A percentile compares a stretch with the other conserved stretches of the same genome.
phyloP scores from a whole-genome alignment of 306 rosid genomes.

The Arachis stenosperma region DNA sequence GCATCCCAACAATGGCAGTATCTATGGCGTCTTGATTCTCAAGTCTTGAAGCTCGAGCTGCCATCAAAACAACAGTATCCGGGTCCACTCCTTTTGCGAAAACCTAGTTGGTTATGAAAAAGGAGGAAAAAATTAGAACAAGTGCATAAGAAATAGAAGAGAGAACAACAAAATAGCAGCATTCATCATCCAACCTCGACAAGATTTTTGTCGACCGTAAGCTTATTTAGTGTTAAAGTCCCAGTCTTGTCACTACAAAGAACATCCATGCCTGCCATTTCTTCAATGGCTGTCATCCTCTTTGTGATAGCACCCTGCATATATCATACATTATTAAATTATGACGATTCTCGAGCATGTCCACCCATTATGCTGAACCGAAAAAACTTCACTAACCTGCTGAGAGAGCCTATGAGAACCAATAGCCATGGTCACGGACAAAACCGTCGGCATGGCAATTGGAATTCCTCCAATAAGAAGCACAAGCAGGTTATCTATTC shows the following conservation, averaged over 20 bases:
- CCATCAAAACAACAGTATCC: constrained; percentile 91
- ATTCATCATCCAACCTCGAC: constrained; percentile 68
- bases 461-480: constrained; percentile 99
- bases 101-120: constrained; percentile 52
- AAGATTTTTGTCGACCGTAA: constrained; percentile 87
- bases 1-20: constrained; percentile 91
- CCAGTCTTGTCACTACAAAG: constrained; percentile 99
- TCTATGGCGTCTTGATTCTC: constrained; percentile 99
- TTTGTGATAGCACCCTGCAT: constrained; percentile 96
- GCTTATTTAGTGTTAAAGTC: constrained; percentile 90
- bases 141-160: not conserved
- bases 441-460: constrained; percentile 99
- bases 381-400: constrained; percentile 65
- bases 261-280: constrained; percentile 99
- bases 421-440: constrained; percentile 98
- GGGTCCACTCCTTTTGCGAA: constrained; percentile 92
- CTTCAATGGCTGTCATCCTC: constrained; percentile 99
- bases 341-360: not conserved
- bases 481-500: constrained; percentile 95
- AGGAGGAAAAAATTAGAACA: constrained; percentile 11
- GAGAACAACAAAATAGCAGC: constrained; percentile 31
- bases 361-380: constrained; percentile 18
- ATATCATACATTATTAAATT: constrained; percentile 35
- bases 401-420: constrained; percentile 96
- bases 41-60: constrained; percentile 91